A percentile compares a stretch with the other conserved stretches of the same genome.
phyloP scores from a whole-genome alignment of 2,329 filamentous ascomycete genomes.

The Magnaporthiopsis rhizophila region DNA sequence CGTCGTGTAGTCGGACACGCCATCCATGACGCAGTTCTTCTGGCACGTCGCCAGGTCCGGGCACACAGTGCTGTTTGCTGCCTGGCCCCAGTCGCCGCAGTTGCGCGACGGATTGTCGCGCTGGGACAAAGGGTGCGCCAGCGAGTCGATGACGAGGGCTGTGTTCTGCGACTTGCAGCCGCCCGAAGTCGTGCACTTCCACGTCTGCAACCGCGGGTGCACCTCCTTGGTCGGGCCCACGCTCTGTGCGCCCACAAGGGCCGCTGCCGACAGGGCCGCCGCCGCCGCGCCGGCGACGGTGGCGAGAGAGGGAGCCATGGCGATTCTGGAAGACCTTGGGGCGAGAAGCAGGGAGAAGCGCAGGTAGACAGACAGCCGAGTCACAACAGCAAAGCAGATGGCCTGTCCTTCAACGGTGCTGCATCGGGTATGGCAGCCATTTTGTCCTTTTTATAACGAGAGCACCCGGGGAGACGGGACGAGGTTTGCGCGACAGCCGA shows the following conservation, averaged over 20 bases:
- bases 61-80: slow-evolving; percentile 30
- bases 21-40: slow-evolving; percentile 41
- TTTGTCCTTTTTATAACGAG: background rate
- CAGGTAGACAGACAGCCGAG: background rate
- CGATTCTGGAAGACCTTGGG: background rate
- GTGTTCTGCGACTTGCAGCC: slow-evolving; percentile 16
- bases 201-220: slow-evolving; percentile 18
- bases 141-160: slow-evolving; percentile 16
- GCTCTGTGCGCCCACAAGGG: slow-evolving; percentile 21
- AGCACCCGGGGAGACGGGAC: background rate
- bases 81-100: slow-evolving; percentile 10
- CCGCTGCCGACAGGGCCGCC: slow-evolving; percentile 29
- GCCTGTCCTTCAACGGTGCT: background rate
- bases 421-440: background rate
- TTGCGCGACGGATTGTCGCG: slow-evolving; percentile 10
- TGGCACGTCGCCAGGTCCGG: slow-evolving; percentile 35
- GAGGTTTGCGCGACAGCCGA: background rate
- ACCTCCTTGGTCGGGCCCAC: slow-evolving; percentile 11
- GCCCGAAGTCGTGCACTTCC: slow-evolving; percentile 15
- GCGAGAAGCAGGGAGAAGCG: background rate
- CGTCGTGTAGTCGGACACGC: slow-evolving; percentile 33
- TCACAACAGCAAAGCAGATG: background rate
- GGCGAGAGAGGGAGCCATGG: slow-evolving; percentile 11
- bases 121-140: slow-evolving; percentile 15
- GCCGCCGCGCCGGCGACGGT: slow-evolving; percentile 23